Percentiles rank a stretch among this genome's conserved stretches.
Evolutionary conservation across 2,329 filamentous ascomycete genomes (phyloP).

Genomic region (Alternaria triticina): DNA sequence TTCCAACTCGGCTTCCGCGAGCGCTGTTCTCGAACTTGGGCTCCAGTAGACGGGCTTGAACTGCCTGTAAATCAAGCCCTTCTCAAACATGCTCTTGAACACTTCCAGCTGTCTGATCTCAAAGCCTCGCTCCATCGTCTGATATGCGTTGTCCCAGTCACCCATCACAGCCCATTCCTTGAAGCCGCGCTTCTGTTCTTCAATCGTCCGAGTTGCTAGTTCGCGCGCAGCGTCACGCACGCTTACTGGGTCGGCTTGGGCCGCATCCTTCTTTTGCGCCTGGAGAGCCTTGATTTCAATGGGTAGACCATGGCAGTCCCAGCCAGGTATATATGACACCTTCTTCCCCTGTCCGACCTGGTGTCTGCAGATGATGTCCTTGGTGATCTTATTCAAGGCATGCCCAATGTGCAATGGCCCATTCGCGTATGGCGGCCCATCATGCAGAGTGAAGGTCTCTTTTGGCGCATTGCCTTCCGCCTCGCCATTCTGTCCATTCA

Average conservation of each 20-base stretch:
- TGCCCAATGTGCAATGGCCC: constrained; percentile 90
- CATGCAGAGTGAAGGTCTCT: constrained; percentile 80
- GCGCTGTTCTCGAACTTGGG: constrained; percentile 75
- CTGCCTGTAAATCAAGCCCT: constrained; percentile 73
- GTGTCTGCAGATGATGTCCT: constrained; percentile 87
- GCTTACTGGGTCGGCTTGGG: constrained; percentile 55
- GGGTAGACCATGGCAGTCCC: constrained; percentile 97
- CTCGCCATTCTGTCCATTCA: not conserved
- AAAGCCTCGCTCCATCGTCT: constrained; percentile 78
- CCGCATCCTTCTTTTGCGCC: constrained; percentile 50
- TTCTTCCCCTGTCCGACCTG: constrained; percentile 78
- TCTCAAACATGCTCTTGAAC: constrained; percentile 76
- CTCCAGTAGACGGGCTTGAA: constrained; percentile 90
- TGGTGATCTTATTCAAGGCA: constrained; percentile 94
- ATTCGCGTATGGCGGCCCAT: constrained; percentile 97
- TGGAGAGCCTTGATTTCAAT: constrained; percentile 96
- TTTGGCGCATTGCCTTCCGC: constrained; percentile 24
- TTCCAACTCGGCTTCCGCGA: constrained; percentile 85
- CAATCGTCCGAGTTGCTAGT: constrained; percentile 71
- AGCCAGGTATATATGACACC: constrained; percentile 86
- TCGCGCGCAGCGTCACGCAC: constrained; percentile 69
- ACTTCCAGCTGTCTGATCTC: constrained; percentile 77
- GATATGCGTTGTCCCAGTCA: constrained; percentile 79
- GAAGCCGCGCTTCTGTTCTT: constrained; percentile 76
- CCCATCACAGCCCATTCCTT: constrained; percentile 77